Base-by-base conservation (phyloP, 768 basidiomycete genomes). In the Naematelia encephala region DNA sequence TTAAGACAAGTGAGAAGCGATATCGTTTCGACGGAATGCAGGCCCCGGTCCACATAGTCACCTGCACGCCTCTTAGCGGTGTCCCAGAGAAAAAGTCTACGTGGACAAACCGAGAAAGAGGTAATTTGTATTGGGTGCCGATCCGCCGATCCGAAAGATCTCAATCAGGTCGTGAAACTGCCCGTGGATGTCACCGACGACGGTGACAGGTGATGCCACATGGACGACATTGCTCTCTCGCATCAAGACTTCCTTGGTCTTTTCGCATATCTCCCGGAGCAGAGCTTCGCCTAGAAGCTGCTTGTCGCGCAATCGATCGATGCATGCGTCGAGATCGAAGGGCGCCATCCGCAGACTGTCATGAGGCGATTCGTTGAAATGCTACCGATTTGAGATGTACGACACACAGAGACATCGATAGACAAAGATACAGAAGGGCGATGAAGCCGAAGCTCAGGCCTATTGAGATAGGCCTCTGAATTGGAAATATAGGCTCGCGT, bases 101-200 rank as follows among this genome's bases (percentile, higher is more conserved):
- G 16, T 22, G 12, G 42, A 81, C 87, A 68, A 68, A 92, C 93
- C 93, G 43, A 99, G 85, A 75, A 99, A 99, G 60, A 99, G 85
- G 78, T 99, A 99, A 78, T 99, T 99, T 39, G 94, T 99, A 72
- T 94, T 82, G 1, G 94, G 94, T 1, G 91, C 90, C 71, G 90
- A 90, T 39, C 94, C 94, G 58, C 96, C 94, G 85, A 99, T 98
- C 51, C 93, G 86, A 73, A 99, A 99, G 75, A 97, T 97, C 79
- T 99, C 94, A 77, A 98, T 89, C 69, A 99, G 84, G 81, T 99
- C 94, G 81, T 98, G 94, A 79, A 99, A 99, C 84, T 99, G 94
- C 60, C 94, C 96, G 76, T 99, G 96, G 50, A 99, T 98, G 77
- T 99, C 96, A 52, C 96, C 96, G 39, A 98, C 96, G 26, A 99